Conservation (phyloP, 345 rosid genomes). For the Euphorbia tirucalli region DNA sequence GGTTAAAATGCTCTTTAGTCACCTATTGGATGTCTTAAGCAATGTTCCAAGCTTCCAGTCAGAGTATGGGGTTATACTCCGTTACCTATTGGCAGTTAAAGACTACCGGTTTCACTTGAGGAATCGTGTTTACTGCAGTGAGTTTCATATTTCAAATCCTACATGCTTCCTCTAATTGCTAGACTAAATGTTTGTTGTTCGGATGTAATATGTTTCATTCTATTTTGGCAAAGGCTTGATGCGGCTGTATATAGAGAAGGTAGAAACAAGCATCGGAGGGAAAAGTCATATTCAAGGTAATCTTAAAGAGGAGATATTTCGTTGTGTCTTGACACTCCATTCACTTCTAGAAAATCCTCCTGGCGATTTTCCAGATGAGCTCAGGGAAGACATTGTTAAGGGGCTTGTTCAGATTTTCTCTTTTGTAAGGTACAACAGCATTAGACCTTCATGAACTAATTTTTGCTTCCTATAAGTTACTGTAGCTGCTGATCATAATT, state of each 20-base stretch:
- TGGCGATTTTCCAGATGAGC: slow-evolving; percentile 72
- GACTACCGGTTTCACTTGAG: slow-evolving; percentile 79
- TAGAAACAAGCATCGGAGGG: slow-evolving; percentile 46
- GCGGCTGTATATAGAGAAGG: slow-evolving; percentile 70
- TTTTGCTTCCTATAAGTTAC: slow-evolving; percentile 7
- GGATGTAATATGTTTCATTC: slow-evolving; percentile 17
- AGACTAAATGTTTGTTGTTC: neutral
- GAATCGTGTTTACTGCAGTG: slow-evolving; percentile 61
- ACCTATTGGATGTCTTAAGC: slow-evolving; percentile 66
- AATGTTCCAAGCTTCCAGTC: slow-evolving; percentile 75
- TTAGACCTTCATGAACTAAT: slow-evolving; percentile 8
- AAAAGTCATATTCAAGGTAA: slow-evolving; percentile 44
- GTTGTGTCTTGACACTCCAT: slow-evolving; percentile 62
- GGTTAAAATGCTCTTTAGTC: slow-evolving; percentile 63
- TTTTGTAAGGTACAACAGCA: slow-evolving; percentile 48
- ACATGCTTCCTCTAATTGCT: slow-evolving; percentile 12
- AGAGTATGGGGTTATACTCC: slow-evolving; percentile 77
- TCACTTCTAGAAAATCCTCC: slow-evolving; percentile 84
- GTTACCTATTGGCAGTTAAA: slow-evolving; percentile 61
- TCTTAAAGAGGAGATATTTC: slow-evolving; percentile 77
- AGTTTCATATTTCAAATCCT: slow-evolving; percentile 31
- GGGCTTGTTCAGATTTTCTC: slow-evolving; percentile 72
- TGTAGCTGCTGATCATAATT: slow-evolving; percentile 9
- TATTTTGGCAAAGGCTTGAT: slow-evolving; percentile 54
- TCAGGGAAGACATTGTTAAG: slow-evolving; percentile 56